A percentile compares a stretch with the other conserved stretches of the same genome.
Evolutionary conservation across 805 yeast species (phyloP).

Genomic region (Kazachstania africana): DNA sequence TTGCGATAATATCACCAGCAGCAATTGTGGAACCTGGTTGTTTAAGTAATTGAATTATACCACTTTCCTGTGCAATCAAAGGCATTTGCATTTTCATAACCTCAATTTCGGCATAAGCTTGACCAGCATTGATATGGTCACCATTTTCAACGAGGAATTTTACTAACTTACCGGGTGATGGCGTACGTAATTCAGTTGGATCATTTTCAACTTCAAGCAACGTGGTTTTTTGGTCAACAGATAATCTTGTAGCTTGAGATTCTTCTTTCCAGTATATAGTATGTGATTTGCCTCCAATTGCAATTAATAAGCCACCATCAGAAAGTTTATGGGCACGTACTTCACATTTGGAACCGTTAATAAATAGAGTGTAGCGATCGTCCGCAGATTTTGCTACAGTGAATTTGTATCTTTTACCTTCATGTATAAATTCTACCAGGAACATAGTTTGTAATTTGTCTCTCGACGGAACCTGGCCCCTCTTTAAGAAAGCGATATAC

Average conservation of each 20-base stretch:
- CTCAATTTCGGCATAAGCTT: slow-evolving; percentile 95
- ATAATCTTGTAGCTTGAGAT: slow-evolving; percentile 85
- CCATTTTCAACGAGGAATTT: slow-evolving; percentile 90
- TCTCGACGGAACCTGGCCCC: slow-evolving; percentile 89
- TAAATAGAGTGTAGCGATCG: slow-evolving; percentile 76
- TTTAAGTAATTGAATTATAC: slow-evolving; percentile 81
- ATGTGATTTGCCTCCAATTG: slow-evolving; percentile 87
- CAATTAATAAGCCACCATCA: slow-evolving; percentile 86
- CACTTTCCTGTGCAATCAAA: slow-evolving; percentile 83
- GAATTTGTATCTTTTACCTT: slow-evolving; percentile 84
- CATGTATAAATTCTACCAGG: slow-evolving; percentile 92
- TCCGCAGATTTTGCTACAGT: slow-evolving; percentile 88
- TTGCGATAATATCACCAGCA: slow-evolving; percentile 96
- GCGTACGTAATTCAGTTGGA: slow-evolving; percentile 96
- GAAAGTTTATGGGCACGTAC: slow-evolving; percentile 81
- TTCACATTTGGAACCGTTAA: slow-evolving; percentile 84
- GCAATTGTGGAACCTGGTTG: slow-evolving; percentile 97
- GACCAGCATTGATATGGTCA: slow-evolving; percentile 83
- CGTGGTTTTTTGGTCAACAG: slow-evolving; percentile 93
- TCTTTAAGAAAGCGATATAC: slow-evolving; percentile 69
- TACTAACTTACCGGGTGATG: slow-evolving; percentile 97
- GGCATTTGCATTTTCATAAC: slow-evolving; percentile 99
- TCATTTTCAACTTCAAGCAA: slow-evolving; percentile 90
- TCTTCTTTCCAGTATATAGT: slow-evolving; percentile 97
- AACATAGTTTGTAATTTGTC: slow-evolving; percentile 72